Evolutionary conservation across 768 basidiomycete genomes (phyloP).

Genomic region (Boletellus sp.): DNA sequence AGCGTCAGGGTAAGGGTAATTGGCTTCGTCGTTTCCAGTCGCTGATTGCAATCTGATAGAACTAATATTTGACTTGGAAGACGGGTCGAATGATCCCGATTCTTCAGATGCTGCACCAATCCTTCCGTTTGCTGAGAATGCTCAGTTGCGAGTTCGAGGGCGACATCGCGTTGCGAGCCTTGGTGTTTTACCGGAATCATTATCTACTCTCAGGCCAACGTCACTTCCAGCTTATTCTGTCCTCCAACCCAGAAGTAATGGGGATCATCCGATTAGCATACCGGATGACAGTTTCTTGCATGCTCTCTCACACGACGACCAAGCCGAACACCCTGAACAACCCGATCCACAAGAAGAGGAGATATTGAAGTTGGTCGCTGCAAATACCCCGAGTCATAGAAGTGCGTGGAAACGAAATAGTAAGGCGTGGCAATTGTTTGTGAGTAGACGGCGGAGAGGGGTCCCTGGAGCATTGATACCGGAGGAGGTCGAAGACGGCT

Average conservation of each 20-base stretch:
- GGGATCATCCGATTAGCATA: not conserved
- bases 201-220: constrained; percentile 58
- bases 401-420: constrained; percentile 65
- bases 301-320: constrained; percentile 3
- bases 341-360: constrained; percentile 47
- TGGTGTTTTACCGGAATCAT: constrained; percentile 50
- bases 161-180: constrained; percentile 30
- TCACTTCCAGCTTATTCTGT: constrained; percentile 70
- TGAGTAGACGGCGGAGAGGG: constrained; percentile 33
- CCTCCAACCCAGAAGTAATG: constrained; percentile 33
- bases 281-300: not conserved
- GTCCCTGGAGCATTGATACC: constrained; percentile 32
- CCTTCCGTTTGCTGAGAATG: constrained; percentile 35
- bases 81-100: constrained; percentile 37
- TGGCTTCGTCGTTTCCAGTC: not conserved
- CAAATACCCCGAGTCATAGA: constrained; percentile 65
- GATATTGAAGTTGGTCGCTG: constrained; percentile 62
- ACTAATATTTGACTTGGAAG: constrained; percentile 70
- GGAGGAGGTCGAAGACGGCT: constrained; percentile 34
- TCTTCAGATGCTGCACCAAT: constrained; percentile 33
- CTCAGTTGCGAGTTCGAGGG: constrained; percentile 21
- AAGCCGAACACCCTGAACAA: constrained; percentile 21
- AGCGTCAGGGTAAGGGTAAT: constrained; percentile 44
- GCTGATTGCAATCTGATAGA: constrained; percentile 38
- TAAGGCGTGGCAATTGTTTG: constrained; percentile 61